Evolutionary conservation across 306 rosid species (phyloP).

Genomic region (Ormosia emarginata): DNA sequence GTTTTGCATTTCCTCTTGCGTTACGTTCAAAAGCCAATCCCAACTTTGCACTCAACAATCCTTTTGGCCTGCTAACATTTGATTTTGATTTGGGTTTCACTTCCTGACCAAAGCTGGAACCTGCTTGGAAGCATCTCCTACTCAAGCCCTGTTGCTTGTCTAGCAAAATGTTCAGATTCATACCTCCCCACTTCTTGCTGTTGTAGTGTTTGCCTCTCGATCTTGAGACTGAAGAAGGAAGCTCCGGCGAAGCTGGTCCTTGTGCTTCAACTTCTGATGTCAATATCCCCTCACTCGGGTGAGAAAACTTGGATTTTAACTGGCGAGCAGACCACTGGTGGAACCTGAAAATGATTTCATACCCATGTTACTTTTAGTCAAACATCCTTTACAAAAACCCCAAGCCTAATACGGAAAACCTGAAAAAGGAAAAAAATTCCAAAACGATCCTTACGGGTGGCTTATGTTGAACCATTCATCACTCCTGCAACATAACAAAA

Average conservation of each 20-base stretch:
- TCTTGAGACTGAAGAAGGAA: constrained; percentile 65
- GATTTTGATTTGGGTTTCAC: constrained; percentile 38
- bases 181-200: constrained; percentile 53
- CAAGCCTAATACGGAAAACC: not conserved
- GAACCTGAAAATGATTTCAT: constrained; percentile 50
- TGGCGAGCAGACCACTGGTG: constrained; percentile 62
- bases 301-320: constrained; percentile 60
- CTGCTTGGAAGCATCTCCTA: constrained; percentile 25
- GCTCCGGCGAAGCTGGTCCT: constrained; percentile 44
- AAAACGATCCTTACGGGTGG: constrained; percentile 57
- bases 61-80: constrained; percentile 21
- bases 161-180: constrained; percentile 23
- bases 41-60: constrained; percentile 30
- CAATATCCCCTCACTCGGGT: constrained; percentile 32
- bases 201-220: constrained; percentile 72
- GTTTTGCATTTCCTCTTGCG: constrained; percentile 31
- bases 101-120: constrained; percentile 31
- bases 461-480: constrained; percentile 64
- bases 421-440: not conserved
- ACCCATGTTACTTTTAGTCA: not conserved
- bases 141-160: constrained; percentile 40
- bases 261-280: constrained; percentile 31
- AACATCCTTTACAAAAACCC: constrained; percentile 5
- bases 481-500: constrained; percentile 39
- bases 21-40: constrained; percentile 28